phyloP scores from a whole-genome alignment of 2,329 filamentous ascomycete genomes.

The Raffaelea albimanens region DNA sequence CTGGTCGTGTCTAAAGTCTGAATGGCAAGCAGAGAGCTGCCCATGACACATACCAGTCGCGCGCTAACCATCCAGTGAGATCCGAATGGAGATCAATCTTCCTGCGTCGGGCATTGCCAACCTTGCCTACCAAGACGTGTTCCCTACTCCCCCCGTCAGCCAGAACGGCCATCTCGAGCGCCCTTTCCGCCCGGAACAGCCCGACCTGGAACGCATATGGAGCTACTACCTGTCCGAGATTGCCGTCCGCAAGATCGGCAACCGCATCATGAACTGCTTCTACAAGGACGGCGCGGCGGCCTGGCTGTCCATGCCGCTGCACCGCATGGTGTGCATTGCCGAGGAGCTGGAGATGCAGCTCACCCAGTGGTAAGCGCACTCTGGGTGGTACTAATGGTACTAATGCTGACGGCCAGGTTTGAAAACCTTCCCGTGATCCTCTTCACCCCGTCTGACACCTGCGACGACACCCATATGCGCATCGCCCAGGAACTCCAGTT shows the following conservation, averaged over 20 bases:
- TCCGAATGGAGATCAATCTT: slow-evolving; percentile 2
- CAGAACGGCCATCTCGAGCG: no score
- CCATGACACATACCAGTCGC: no score
- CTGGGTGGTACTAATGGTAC: no score
- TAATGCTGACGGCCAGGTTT: no score
- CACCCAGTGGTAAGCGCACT: neutral
- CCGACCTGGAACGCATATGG: slow-evolving; percentile 1
- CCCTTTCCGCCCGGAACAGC: neutral
- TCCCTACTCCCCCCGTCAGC: neutral
- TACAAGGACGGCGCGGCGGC: neutral
- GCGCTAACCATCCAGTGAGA: neutral
- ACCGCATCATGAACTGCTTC: slow-evolving; percentile 3
- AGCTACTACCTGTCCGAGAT: slow-evolving; percentile 4
- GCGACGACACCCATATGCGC: no score
- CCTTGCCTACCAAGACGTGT: slow-evolving; percentile 1
- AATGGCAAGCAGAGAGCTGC: slow-evolving; percentile 1
- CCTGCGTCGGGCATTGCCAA: neutral
- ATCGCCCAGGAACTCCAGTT: slow-evolving; percentile 2
- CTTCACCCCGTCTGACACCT: no score
- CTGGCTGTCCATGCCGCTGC: neutral
- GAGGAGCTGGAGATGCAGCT: slow-evolving; percentile 3
- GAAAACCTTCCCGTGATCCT: no score
- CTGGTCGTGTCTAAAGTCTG: slow-evolving; percentile 3
- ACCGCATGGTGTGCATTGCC: slow-evolving; percentile 1
- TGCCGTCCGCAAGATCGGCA: slow-evolving; percentile 2